These are phyloP conservation scores for Cymodocea nodosa DNA, from an alignment of 116 monocot genomes.

Conservation along the genomic window DNA sequence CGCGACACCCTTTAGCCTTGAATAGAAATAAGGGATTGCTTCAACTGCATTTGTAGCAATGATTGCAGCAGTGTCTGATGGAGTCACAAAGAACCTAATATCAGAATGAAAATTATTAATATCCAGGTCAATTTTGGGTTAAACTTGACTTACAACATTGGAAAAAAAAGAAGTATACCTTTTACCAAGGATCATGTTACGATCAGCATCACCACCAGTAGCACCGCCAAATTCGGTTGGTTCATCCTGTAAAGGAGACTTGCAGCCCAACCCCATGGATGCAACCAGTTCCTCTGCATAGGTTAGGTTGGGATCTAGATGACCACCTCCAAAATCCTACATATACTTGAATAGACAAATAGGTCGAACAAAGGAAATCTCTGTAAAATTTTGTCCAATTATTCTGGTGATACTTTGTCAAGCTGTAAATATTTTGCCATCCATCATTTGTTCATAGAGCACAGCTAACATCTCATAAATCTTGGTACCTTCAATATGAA, in stretches of 20 bases:
- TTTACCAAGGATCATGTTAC: constrained; percentile 98
- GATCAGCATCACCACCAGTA: constrained; percentile 99
- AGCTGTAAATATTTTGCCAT: neutral
- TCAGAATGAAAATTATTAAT: constrained; percentile 6
- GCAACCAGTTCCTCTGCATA: constrained; percentile 96
- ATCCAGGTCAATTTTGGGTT: neutral
- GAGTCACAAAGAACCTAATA: constrained; percentile 93
- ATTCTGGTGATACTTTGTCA: no score
- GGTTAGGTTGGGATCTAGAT: constrained; percentile 96
- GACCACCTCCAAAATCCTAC: constrained; percentile 48
- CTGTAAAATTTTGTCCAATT: no score
- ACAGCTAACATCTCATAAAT: constrained; percentile 11
- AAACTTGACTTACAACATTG: neutral
- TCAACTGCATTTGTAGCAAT: constrained; percentile 99
- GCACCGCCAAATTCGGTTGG: constrained; percentile 99
- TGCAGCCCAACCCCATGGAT: constrained; percentile 89
- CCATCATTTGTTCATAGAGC: constrained; percentile 12
- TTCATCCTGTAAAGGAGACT: constrained; percentile 40
- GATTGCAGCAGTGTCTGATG: constrained; percentile 98
- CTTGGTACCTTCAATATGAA: constrained; percentile 5
- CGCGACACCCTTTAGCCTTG: constrained; percentile 98
- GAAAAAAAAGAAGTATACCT: constrained; percentile 32
- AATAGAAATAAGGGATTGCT: constrained; percentile 85
- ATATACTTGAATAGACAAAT: no score
- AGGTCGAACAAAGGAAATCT: no score